Conservation (phyloP, 179 eudicot genomes). For the Nepenthes alata region DNA sequence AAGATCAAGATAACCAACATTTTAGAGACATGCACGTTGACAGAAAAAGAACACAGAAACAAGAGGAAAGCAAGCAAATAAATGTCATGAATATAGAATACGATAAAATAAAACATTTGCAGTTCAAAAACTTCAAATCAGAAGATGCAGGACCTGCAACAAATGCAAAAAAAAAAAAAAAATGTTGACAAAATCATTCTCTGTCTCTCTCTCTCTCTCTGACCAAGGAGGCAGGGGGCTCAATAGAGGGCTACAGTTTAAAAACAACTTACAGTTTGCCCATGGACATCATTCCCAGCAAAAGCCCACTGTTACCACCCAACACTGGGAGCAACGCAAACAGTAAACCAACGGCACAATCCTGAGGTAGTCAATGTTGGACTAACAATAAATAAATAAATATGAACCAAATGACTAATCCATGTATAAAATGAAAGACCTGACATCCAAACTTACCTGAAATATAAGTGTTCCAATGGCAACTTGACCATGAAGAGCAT, state of each 20-base stretch:
- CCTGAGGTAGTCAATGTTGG: constrained; percentile 38
- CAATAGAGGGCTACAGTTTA: too few species aligned
- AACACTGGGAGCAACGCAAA: constrained; percentile 95
- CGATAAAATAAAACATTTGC: neutral
- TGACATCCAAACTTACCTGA: constrained; percentile 39
- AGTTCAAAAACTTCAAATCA: too few species aligned
- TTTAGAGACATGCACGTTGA: neutral
- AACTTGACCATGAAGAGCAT: constrained; percentile 92
- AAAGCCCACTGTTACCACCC: constrained; percentile 86
- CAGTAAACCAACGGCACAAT: constrained; percentile 95
- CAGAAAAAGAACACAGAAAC: neutral
- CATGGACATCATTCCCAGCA: constrained; percentile 79
- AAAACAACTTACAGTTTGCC: constrained; percentile 64
- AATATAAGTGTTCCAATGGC: constrained; percentile 91
- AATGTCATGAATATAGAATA: neutral
- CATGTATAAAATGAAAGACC: neutral
- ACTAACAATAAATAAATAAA: constrained; percentile 2
- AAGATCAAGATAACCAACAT: constrained; percentile 5
- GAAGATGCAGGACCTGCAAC: too few species aligned
- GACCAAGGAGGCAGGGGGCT: too few species aligned
- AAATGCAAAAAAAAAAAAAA: too few species aligned
- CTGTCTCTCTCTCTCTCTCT: too few species aligned
- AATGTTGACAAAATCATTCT: too few species aligned
- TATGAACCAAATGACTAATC: constrained; percentile 4
- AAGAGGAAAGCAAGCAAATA: neutral